Base-by-base conservation (phyloP, 371 early-diverging fungal species). In the Lichtheimia hyalospora region DNA sequence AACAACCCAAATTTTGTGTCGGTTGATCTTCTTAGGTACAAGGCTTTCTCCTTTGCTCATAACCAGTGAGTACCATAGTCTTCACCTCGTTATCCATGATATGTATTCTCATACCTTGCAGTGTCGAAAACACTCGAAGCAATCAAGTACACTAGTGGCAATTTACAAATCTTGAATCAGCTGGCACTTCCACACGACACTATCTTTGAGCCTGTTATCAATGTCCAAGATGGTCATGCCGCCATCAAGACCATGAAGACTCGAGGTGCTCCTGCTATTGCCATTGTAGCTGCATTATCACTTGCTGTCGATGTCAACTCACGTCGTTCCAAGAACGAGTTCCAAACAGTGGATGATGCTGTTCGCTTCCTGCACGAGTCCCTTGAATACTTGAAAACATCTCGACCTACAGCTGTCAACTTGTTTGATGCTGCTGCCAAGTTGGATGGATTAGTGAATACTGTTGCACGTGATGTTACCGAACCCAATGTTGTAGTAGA, bases 321-420 rank as follows among this genome's bases (percentile, higher is more conserved):
- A 21, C 76, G 75, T 5, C 62, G 59, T 18, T 52, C 68, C 23
- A 58, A 69, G 46, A 58, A 57, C n/a, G 64, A 64, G 23, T 81
- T 86, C 54, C 53, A 59, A 12, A 69, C 77, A 7, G 81, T 76
- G 3, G 64, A 63, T 1, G 71, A 73, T 16, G 88, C 82, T 3
- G 67, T 66, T 4, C 44, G 66, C 7, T 92, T 87, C 58, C 77
- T 96, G 55, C 49, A 69, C 13, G 59, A 59, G 7, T 84, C 88
- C 18, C 83, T 95, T 25, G 91, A 88, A 40, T 92, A 90, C 66
- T 76, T 98, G 42, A 85, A 86, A 66, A 94, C 93, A 6, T 93
- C 96, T 46, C 88, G 97, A 2, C 97, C 97, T 7, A 98, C 98
- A 0, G 97, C 97, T 8, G 97, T 97, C 73, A 96, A 98, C 69